Conservation (phyloP, 2,329 filamentous ascomycete genomes). For the Lachnellula subtilissima region DNA sequence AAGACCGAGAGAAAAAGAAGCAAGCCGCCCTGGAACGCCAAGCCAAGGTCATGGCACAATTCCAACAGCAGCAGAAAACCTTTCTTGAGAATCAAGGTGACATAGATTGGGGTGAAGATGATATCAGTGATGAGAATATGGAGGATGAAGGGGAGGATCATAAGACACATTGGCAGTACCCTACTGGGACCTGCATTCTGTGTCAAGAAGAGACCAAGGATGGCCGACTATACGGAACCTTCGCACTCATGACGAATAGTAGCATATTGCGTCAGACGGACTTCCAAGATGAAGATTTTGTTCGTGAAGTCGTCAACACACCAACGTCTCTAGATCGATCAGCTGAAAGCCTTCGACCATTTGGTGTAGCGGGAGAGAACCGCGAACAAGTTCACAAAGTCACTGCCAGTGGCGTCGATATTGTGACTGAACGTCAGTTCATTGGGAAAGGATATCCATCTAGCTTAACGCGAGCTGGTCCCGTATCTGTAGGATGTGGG, state of each 20-base stretch:
- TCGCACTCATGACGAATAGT: conserved; percentile 83
- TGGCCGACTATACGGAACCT: conserved; percentile 82
- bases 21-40: conserved; percentile 84
- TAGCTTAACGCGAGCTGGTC: conserved; percentile 61
- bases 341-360: conserved; percentile 77
- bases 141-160: conserved; percentile 56
- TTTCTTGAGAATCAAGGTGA: conserved; percentile 87
- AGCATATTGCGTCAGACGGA: conserved; percentile 83
- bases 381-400: conserved; percentile 71
- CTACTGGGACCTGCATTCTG: conserved; percentile 86
- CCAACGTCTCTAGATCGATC: conserved; percentile 80
- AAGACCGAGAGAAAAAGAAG: conserved; percentile 78
- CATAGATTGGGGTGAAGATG: conserved; percentile 83
- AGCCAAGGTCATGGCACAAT: conserved; percentile 93
- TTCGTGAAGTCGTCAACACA: conserved; percentile 74
- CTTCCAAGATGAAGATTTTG: conserved; percentile 72
- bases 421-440: conserved; percentile 70
- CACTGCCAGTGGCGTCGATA: conserved; percentile 64
- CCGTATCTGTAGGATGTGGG: conserved; percentile 85
- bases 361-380: conserved; percentile 87
- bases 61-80: conserved; percentile 94
- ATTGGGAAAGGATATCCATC: conserved; percentile 86
- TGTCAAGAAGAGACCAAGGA: conserved; percentile 97
- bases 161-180: conserved; percentile 82
- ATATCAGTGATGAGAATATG: conserved; percentile 64